phyloP scores from a whole-genome alignment of 306 rosid species.

The Argentina anserina region DNA sequence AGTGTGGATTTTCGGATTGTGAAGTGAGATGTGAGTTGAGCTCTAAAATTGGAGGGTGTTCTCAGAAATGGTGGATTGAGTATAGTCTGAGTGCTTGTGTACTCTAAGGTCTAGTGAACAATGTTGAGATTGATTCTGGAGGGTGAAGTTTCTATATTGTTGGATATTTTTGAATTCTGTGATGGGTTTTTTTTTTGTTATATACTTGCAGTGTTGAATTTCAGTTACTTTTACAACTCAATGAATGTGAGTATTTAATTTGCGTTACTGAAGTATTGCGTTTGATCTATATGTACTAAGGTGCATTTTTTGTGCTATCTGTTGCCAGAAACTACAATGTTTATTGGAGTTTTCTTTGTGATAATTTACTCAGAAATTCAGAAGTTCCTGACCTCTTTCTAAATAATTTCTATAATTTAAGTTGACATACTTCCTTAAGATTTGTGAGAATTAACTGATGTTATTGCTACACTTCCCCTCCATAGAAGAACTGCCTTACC shows the following conservation, averaged over 20 bases:
- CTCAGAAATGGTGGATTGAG: conserved; percentile 7
- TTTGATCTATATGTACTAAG: background rate
- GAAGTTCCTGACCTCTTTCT: background rate
- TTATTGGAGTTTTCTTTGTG: background rate
- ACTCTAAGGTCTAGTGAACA: background rate
- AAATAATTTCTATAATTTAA: background rate
- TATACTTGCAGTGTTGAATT: conserved; percentile 4
- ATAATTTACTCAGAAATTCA: background rate
- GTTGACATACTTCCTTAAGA: background rate
- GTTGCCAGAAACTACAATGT: background rate
- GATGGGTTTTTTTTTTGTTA: background rate
- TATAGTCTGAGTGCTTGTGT: conserved; percentile 8
- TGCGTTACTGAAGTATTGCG: background rate
- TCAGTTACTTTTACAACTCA: conserved; percentile 6
- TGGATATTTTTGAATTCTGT: background rate
- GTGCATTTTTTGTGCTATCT: background rate
- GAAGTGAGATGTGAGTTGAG: background rate
- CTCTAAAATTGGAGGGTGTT: conserved; percentile 11
- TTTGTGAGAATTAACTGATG: background rate
- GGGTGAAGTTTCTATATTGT: background rate
- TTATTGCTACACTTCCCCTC: background rate
- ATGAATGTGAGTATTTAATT: background rate
- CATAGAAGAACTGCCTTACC: background rate
- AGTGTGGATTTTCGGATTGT: conserved; percentile 3
- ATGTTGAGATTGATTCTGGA: conserved; percentile 23